Evolutionary conservation across 2,329 filamentous ascomycete genomes (phyloP).

Genomic region (Xylariaceae sp.): DNA sequence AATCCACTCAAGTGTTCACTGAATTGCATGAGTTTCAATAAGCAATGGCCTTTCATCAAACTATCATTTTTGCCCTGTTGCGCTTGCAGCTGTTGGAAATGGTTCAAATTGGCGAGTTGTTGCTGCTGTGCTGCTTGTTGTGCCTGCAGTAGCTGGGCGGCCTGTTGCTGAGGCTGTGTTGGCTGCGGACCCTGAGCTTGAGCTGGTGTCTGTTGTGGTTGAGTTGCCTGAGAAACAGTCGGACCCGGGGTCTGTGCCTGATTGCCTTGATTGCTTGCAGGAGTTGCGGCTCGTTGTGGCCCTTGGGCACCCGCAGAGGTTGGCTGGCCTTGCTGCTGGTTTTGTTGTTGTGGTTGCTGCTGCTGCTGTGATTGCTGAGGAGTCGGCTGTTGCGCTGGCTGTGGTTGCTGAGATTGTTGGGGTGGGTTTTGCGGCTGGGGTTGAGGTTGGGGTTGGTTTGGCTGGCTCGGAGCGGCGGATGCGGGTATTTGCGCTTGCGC

Average conservation of each 20-base stretch:
- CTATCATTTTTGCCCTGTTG: constrained; percentile 48
- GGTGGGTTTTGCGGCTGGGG: constrained; percentile 35
- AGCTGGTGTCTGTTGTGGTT: constrained; percentile 24
- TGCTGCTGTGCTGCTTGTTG: constrained; percentile 35
- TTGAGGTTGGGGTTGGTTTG: too few relatives aligned
- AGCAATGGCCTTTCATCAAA: constrained; percentile 52
- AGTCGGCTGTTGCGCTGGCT: constrained; percentile 17
- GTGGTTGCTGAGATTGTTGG: constrained; percentile 22
- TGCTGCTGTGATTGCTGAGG: constrained; percentile 10
- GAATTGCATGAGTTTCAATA: constrained; percentile 60
- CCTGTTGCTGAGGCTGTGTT: constrained; percentile 28
- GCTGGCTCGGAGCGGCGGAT: too few relatives aligned
- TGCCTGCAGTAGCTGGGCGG: constrained; percentile 31
- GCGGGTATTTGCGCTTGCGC: constrained; percentile 27
- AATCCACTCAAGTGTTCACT: constrained; percentile 59
- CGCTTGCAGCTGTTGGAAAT: constrained; percentile 21
- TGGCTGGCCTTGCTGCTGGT: constrained; percentile 19
- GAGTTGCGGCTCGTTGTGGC: constrained; percentile 17
- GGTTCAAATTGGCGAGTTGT: constrained; percentile 28
- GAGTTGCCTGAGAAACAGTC: constrained; percentile 17
- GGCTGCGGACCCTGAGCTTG: constrained; percentile 27
- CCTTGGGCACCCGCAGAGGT: constrained; percentile 21
- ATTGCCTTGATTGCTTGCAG: constrained; percentile 17
- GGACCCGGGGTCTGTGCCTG: constrained; percentile 35
- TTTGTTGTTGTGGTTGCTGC: constrained; percentile 19